phyloP scores from a whole-genome alignment of 768 basidiomycete species.

The Xerocomellus intermedius region DNA sequence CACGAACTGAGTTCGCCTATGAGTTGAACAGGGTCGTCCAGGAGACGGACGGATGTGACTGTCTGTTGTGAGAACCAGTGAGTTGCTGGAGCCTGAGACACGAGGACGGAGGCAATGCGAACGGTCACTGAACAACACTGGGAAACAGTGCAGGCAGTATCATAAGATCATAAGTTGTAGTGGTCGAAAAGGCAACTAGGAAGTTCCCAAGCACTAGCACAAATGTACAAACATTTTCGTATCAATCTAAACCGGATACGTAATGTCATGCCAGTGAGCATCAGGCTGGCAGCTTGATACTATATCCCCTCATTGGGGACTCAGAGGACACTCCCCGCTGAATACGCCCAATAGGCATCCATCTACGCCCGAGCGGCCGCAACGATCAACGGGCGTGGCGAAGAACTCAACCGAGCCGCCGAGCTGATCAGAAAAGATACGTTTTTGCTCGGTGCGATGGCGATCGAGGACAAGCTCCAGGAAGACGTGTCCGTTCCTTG shows the following conservation, averaged over 20 bases:
- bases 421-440: slow-evolving; percentile 95
- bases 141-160: neutral
- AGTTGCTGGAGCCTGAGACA: too few relatives aligned
- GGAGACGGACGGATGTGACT: neutral
- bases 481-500: slow-evolving; percentile 95
- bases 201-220: too few relatives aligned
- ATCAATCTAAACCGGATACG: too few relatives aligned
- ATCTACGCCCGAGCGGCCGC: slow-evolving; percentile 91
- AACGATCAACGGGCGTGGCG: slow-evolving; percentile 93
- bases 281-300: too few relatives aligned
- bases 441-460: slow-evolving; percentile 93
- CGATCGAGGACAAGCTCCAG: slow-evolving; percentile 97
- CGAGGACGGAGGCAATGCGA: neutral
- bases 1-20: slow-evolving; percentile 3
- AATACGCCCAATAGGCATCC: slow-evolving; percentile 84
- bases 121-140: too few relatives aligned
- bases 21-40: neutral
- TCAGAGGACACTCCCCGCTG: too few relatives aligned
- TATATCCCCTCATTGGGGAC: too few relatives aligned
- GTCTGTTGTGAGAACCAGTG: neutral
- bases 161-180: too few relatives aligned
- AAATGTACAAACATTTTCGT: too few relatives aligned
- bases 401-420: slow-evolving; percentile 91
- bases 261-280: too few relatives aligned
- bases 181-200: too few relatives aligned